Percentiles rank a stretch among this genome's conserved stretches.
Evolutionary conservation across 2,329 filamentous ascomycete species (phyloP).

Genomic region (Sclerotiophoma versabilis): DNA sequence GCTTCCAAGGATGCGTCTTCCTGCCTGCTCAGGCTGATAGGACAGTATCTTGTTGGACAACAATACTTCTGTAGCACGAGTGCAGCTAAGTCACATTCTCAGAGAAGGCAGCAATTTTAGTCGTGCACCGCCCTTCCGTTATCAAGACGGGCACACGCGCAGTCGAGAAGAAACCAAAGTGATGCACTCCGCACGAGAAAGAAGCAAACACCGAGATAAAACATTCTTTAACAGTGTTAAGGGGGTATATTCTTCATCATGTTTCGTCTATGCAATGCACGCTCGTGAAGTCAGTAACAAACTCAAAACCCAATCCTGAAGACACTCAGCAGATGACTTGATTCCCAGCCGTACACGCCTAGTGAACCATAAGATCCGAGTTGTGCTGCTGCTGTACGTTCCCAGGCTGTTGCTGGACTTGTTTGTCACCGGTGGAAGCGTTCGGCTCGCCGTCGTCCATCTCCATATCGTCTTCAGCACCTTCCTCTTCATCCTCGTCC

Average conservation of each 20-base stretch:
- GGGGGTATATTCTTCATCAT: conserved; percentile 8
- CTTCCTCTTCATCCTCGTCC: conserved; percentile 72
- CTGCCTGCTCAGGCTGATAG: neutral
- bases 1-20: neutral
- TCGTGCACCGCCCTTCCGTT: too few relatives aligned
- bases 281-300: conserved; percentile 15
- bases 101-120: neutral
- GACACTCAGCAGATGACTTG: neutral
- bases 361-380: conserved; percentile 53
- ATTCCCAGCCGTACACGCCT: conserved; percentile 12
- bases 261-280: conserved; percentile 14
- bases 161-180: neutral
- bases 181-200: neutral
- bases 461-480: conserved; percentile 62
- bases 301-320: neutral
- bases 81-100: neutral
- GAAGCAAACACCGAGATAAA: neutral
- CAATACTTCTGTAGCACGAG: neutral
- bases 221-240: neutral
- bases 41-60: neutral
- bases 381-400: conserved; percentile 32
- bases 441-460: conserved; percentile 61
- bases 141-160: too few relatives aligned
- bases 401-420: conserved; percentile 33
- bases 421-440: conserved; percentile 47